phyloP scores from a whole-genome alignment of 2,329 filamentous ascomycete genomes.

The Ophiostoma australiae region DNA sequence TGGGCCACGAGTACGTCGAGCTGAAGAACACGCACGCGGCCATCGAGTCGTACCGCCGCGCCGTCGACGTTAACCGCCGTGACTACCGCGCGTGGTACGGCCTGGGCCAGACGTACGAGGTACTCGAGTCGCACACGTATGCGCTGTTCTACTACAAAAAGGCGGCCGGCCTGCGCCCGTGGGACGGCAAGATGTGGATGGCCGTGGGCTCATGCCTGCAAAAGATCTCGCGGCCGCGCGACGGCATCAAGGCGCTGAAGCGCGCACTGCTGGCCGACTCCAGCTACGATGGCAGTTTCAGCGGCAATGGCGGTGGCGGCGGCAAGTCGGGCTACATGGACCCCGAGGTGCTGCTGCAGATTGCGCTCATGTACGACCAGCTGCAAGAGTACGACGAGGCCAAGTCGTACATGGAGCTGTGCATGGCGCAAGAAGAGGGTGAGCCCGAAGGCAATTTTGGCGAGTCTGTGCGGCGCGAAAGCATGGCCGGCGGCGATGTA shows the following conservation, averaged over 20 bases:
- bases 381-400: slow-evolving; percentile 73
- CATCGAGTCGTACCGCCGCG: slow-evolving; percentile 92
- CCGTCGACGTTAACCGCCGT: slow-evolving; percentile 90
- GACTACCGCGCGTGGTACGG: slow-evolving; percentile 99
- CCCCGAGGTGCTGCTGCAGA: slow-evolving; percentile 83
- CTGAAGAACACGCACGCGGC: slow-evolving; percentile 98
- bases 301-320: slow-evolving; percentile 46
- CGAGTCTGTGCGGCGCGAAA: slow-evolving; percentile 54
- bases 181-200: slow-evolving; percentile 98
- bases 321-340: slow-evolving; percentile 62
- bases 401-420: slow-evolving; percentile 92
- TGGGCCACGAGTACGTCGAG: slow-evolving; percentile 98
- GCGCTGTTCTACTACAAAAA: slow-evolving; percentile 97
- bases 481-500: slow-evolving; percentile 33
- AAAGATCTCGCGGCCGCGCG: slow-evolving; percentile 78
- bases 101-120: slow-evolving; percentile 92
- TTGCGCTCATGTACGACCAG: slow-evolving; percentile 82
- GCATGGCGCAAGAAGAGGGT: slow-evolving; percentile 85
- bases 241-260: slow-evolving; percentile 93
- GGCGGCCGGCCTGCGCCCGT: slow-evolving; percentile 84
- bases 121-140: slow-evolving; percentile 97
- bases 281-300: slow-evolving; percentile 62
- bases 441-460: slow-evolving; percentile 38
- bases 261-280: slow-evolving; percentile 83
- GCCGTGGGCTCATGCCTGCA: slow-evolving; percentile 88